Percentiles rank a stretch among this genome's conserved stretches.
Evolutionary conservation across 352 stramenopile genomes (phyloP).

Genomic region (Globisporangium mamillatum): DNA sequence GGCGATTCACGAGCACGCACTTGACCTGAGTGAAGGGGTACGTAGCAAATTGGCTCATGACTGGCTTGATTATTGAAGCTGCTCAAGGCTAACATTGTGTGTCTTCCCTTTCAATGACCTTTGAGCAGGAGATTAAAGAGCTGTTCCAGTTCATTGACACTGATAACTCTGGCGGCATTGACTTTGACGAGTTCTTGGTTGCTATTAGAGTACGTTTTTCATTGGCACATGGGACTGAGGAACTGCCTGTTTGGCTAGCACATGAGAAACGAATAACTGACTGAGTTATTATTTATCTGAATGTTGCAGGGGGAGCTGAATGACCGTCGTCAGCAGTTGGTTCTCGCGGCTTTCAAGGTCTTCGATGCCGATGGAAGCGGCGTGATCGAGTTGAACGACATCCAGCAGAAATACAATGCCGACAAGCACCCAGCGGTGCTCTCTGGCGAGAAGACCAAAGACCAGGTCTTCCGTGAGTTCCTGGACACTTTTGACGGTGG

Average conservation of each 20-base stretch:
- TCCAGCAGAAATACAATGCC: slow-evolving; percentile 46
- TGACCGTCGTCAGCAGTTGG: slow-evolving; percentile 40
- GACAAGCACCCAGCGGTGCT: slow-evolving; percentile 56
- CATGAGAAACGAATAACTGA: neutral
- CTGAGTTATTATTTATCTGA: neutral
- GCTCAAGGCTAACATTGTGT: neutral
- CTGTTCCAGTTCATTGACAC: slow-evolving; percentile 85
- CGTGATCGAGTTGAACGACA: slow-evolving; percentile 49
- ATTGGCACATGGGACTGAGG: neutral
- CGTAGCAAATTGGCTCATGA: neutral
- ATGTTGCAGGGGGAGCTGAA: slow-evolving; percentile 36
- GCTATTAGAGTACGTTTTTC: slow-evolving; percentile 36
- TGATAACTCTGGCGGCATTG: slow-evolving; percentile 75
- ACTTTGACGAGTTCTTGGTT: slow-evolving; percentile 70
- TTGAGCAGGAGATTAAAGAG: slow-evolving; percentile 48
- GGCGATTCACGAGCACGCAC: slow-evolving; percentile 62
- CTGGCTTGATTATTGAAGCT: neutral
- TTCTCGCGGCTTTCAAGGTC: slow-evolving; percentile 65
- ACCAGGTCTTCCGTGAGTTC: slow-evolving; percentile 36
- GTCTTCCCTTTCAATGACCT: neutral
- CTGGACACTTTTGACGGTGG: slow-evolving; percentile 37
- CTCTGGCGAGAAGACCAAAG: slow-evolving; percentile 27
- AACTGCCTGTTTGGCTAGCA: neutral
- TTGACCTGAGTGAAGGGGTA: slow-evolving; percentile 48
- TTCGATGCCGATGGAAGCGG: slow-evolving; percentile 61